These are phyloP conservation scores for Lyophyllum shimeji DNA, from an alignment of 768 basidiomycete genomes.

Conservation along the genomic window DNA sequence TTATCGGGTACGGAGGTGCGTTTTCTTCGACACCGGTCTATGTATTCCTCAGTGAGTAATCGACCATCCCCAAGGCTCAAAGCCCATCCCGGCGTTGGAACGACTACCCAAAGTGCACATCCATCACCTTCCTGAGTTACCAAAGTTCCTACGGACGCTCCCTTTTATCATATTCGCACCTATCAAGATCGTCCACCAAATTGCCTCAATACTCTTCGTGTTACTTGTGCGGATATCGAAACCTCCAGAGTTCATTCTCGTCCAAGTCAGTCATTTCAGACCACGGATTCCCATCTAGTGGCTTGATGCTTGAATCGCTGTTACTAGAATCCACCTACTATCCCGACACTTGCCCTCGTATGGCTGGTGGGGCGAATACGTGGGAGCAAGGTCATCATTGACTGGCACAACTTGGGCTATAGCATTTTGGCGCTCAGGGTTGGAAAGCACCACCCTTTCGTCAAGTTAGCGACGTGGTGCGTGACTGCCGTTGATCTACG, in stretches of 20 bases:
- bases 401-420: slow-evolving; percentile 99
- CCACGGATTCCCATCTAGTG: slow-evolving; percentile 2
- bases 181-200: slow-evolving; percentile 75
- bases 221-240: slow-evolving; percentile 59
- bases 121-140: slow-evolving; percentile 66
- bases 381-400: slow-evolving; percentile 88
- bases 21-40: not conserved
- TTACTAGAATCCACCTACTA: slow-evolving; percentile 89
- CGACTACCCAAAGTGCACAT: slow-evolving; percentile 64
- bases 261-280: slow-evolving; percentile 65
- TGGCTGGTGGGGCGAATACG: slow-evolving; percentile 67
- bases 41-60: not conserved
- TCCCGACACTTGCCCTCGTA: slow-evolving; percentile 88
- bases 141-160: slow-evolving; percentile 45
- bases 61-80: slow-evolving; percentile 54
- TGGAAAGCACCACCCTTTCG: slow-evolving; percentile 66
- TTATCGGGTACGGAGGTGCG: slow-evolving; percentile 87
- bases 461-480: slow-evolving; percentile 76
- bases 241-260: slow-evolving; percentile 83
- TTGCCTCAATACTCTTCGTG: slow-evolving; percentile 56
- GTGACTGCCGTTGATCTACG: not conserved
- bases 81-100: slow-evolving; percentile 71
- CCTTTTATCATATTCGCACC: slow-evolving; percentile 79
- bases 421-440: slow-evolving; percentile 86
- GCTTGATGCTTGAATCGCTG: not conserved